Percentiles rank a stretch among this genome's conserved stretches.
Conservation (phyloP, 495 filamentous ascomycete species). For the Penicillium coffeae region DNA sequence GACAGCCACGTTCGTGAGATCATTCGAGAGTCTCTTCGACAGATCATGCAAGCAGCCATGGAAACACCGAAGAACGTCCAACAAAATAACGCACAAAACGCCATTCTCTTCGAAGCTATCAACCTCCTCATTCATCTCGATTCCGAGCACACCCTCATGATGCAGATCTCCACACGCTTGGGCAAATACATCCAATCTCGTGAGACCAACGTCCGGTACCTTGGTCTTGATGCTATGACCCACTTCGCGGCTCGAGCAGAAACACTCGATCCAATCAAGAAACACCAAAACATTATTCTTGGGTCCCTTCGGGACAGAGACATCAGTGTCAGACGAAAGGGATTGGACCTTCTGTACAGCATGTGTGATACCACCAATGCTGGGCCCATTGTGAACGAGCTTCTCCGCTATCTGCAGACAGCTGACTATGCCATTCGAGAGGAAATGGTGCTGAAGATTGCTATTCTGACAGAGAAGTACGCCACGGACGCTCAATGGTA, state of each 20-base stretch:
- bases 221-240: constrained; percentile 96
- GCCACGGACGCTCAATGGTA: constrained; percentile 99
- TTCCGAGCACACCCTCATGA: constrained; percentile 91
- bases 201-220: constrained; percentile 96
- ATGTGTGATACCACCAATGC: constrained; percentile 97
- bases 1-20: constrained; percentile 88
- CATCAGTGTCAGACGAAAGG: constrained; percentile 95
- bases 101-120: constrained; percentile 96
- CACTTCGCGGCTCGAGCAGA: constrained; percentile 94
- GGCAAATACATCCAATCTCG: constrained; percentile 96
- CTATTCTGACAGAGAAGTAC: constrained; percentile 97
- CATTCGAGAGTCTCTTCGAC: constrained; percentile 86
- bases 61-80: constrained; percentile 98
- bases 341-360: constrained; percentile 94
- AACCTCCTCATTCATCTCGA: constrained; percentile 99
- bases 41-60: constrained; percentile 83
- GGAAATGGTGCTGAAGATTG: constrained; percentile 99
- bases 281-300: constrained; percentile 94
- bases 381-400: constrained; percentile 85
- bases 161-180: constrained; percentile 89
- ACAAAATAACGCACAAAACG: constrained; percentile 99
- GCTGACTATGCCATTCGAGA: constrained; percentile 97
- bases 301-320: constrained; percentile 92
- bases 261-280: constrained; percentile 95
- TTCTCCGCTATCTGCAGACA: constrained; percentile 89